Base-by-base conservation (phyloP, 257 asterid genomes). In the Capsicum pubescens region DNA sequence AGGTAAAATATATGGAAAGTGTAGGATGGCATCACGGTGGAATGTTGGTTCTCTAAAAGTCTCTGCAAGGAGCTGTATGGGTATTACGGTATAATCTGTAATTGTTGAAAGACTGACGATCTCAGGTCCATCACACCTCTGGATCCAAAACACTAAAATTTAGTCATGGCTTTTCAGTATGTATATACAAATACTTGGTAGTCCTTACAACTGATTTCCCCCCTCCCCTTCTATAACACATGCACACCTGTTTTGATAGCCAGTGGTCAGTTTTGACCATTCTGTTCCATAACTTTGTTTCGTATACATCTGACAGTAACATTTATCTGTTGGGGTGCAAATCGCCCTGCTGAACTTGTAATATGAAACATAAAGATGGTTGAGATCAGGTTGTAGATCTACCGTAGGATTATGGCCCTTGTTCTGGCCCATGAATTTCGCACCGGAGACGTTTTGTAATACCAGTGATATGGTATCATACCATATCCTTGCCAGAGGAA, bases 1-100 rank as follows among this genome's bases (percentile, higher is more conserved):
- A 52, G 63, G 14, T 52, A 76, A 17, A 52, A 26, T 55, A 54
- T 14, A 76, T 14, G 63, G 64, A 8, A 76, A 76, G 81, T 76
- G 63, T 36, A 54, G 64, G 64, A 76, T 54, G 63, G n/a, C 15
- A 26, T 76, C 59, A 52, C 3, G 8, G 61, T 74, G 44, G 21
- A 54, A 52, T 74, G 44, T 74, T 74, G 80, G 80, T 74, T 74
- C 80, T 63, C 69, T 63, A 63, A 63, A 61, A 10, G 69, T 21
- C 69, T 63, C 42, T 13, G 7, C 10, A 63, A 63, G 16, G 69
- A 21, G 39, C 69, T 21, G 69, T 13, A 12, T 63, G 39, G 10
- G 32, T 63, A 21, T 21, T 63, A 16, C 69, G 21, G 69, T 63
- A 63, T 63, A 9, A 63, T 21, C 39, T 63, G 16, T 9, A 63